These are phyloP conservation scores for Colletotrichum sp. DNA, from an alignment of 2,329 filamentous ascomycete genomes.

Conservation along the genomic window DNA sequence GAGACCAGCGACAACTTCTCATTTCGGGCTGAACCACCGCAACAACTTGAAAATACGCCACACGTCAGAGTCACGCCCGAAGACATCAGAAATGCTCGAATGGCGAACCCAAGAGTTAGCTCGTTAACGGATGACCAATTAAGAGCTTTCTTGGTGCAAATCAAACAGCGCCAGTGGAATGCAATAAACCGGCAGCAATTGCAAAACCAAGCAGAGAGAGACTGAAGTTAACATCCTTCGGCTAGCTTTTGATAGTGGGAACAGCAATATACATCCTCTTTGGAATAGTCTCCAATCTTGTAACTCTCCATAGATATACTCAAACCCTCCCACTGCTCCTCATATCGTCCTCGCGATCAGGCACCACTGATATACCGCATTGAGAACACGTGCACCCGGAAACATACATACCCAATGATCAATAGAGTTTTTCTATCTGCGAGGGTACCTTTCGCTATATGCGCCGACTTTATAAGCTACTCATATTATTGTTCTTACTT, in stretches of 20 bases:
- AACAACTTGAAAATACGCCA: not conserved
- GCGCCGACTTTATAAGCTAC: not conserved
- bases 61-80: not conserved
- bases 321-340: not conserved
- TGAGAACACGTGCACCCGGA: not conserved
- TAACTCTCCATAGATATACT: not conserved
- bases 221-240: not conserved
- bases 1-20: not conserved
- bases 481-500: not conserved
- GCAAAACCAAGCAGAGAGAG: not conserved
- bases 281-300: not conserved
- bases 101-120: accelerated
- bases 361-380: not conserved
- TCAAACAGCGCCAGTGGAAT: not conserved
- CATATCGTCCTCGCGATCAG: not conserved
- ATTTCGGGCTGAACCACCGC: not conserved
- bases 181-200: not conserved
- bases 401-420: not conserved
- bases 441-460: not conserved
- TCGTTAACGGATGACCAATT: not conserved
- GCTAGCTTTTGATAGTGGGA: not conserved
- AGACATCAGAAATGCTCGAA: not conserved
- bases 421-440: not conserved
- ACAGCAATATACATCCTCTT: not conserved
- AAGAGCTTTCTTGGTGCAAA: not conserved